These are phyloP conservation scores for Termitomyces sp. DNA, from an alignment of 768 basidiomycete genomes.

Conservation along the genomic window DNA sequence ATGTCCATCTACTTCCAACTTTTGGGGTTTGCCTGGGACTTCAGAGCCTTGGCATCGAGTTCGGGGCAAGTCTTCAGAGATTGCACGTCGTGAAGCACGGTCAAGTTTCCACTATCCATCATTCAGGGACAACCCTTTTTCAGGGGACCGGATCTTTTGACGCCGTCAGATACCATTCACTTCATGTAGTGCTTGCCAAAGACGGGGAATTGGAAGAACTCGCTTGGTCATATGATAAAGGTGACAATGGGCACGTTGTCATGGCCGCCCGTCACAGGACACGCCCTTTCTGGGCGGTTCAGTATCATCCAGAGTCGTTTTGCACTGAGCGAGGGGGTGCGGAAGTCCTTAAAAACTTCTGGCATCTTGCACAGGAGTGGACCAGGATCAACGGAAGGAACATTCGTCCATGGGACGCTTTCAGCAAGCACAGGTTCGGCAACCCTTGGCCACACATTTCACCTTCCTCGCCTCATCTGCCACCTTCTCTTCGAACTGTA, in stretches of 20 bases:
- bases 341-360: slow-evolving; percentile 71
- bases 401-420: slow-evolving; percentile 35
- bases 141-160: slow-evolving; percentile 43
- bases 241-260: slow-evolving; percentile 61
- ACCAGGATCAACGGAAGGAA: slow-evolving; percentile 29
- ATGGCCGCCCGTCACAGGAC: slow-evolving; percentile 67
- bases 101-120: slow-evolving; percentile 60
- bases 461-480: slow-evolving; percentile 18
- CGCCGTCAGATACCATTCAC: slow-evolving; percentile 78
- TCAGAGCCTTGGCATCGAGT: slow-evolving; percentile 66
- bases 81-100: slow-evolving; percentile 74
- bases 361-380: slow-evolving; percentile 63
- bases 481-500: slow-evolving; percentile 17
- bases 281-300: slow-evolving; percentile 81
- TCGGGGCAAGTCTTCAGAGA: slow-evolving; percentile 55
- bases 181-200: slow-evolving; percentile 49
- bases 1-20: slow-evolving; percentile 51
- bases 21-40: slow-evolving; percentile 84
- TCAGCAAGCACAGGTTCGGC: slow-evolving; percentile 33
- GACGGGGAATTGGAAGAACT: slow-evolving; percentile 52
- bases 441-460: slow-evolving; percentile 52
- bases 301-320: slow-evolving; percentile 86
- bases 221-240: slow-evolving; percentile 68
- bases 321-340: slow-evolving; percentile 64
- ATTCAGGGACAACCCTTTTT: slow-evolving; percentile 57